phyloP scores from a whole-genome alignment of 1,284 basidiomycete species.

The Phaffia rhodozyma region DNA sequence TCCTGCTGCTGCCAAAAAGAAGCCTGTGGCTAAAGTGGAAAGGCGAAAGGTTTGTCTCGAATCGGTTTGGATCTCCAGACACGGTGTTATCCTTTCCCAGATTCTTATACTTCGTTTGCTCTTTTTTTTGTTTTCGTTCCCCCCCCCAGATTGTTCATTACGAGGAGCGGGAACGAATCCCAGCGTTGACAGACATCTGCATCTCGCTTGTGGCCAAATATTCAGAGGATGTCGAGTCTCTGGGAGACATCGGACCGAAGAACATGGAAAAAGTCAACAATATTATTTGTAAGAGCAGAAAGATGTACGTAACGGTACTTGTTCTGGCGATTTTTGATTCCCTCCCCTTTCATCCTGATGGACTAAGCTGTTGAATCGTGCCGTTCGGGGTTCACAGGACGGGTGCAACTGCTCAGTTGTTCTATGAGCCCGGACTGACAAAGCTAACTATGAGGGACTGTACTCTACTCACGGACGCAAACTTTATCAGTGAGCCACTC shows the following conservation, averaged over 20 bases:
- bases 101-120: not conserved
- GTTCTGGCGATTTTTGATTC: not conserved
- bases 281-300: conserved; percentile 73
- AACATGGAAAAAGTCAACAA: conserved; percentile 63
- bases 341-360: not conserved
- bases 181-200: conserved; percentile 60
- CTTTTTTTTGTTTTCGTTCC: too few species aligned
- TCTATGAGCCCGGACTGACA: conserved; percentile 62
- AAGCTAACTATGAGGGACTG: conserved; percentile 75
- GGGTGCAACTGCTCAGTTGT: conserved; percentile 62
- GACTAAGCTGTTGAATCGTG: not conserved
- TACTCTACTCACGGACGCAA: conserved; percentile 37
- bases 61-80: not conserved
- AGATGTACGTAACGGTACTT: conserved; percentile 50
- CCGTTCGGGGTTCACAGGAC: conserved; percentile 43
- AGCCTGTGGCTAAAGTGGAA: not conserved
- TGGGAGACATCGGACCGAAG: conserved; percentile 41
- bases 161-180: conserved; percentile 54
- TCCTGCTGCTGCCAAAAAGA: conserved; percentile 47
- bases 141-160: conserved; percentile 45
- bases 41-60: conserved; percentile 6
- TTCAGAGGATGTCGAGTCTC: conserved; percentile 79
- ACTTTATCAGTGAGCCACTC: not conserved
- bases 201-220: conserved; percentile 75
- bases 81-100: not conserved